Evolutionary conservation across 2,329 filamentous ascomycete species (phyloP), one percentile per base, ranked within the genome.

Genomic region (Aspergillus cejpii): DNA sequence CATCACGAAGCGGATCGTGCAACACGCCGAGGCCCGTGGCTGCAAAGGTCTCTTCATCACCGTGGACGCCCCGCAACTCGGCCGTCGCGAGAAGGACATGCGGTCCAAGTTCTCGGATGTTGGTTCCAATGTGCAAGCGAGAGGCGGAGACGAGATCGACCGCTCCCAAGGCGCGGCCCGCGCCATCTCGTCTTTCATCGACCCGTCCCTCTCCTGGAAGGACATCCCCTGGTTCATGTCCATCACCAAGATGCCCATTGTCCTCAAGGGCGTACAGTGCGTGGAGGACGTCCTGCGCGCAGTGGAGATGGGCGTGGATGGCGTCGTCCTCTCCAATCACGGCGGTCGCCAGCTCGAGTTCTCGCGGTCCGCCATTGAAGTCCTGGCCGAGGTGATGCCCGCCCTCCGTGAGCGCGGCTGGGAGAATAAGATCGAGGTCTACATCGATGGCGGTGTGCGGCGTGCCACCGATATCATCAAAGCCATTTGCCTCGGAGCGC

Each of bases 41-140:
- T 97, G 92, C 76, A 92, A 87, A 70, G 92, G 85, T 7, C 81
- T 98, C 14, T 98, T 98, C 75, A 96, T 98, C 72, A 98, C 92
- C 2, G 92, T 98, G 43, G 92, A 98, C 66, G 92, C 92, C 41
- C 92, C 92, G 5, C 91, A 97, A 68, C 82, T 98, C 17, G 92
- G 92, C 33, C 83, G 92, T 29, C 79, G 92, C 55, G 92, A 98
- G 69, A 98, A 97, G 74, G 92, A 97, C 66, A 97, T 97, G 92
- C 86, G 92, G 29, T 80, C 79, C 54, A 97, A 97, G 69, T 94
- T 94, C 64, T 80, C 80, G 28, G 91, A 95, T 56, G 78, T 79
- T 11, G 91, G 90, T 6, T 85, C 84, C 21, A 85, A 82, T 60
- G 87, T 97, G 11, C 92, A 97, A 69, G 69, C 69, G 45, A 74